Conservation (phyloP, 2,329 filamentous ascomycete species). For the Penicillium sclerotigenum region DNA sequence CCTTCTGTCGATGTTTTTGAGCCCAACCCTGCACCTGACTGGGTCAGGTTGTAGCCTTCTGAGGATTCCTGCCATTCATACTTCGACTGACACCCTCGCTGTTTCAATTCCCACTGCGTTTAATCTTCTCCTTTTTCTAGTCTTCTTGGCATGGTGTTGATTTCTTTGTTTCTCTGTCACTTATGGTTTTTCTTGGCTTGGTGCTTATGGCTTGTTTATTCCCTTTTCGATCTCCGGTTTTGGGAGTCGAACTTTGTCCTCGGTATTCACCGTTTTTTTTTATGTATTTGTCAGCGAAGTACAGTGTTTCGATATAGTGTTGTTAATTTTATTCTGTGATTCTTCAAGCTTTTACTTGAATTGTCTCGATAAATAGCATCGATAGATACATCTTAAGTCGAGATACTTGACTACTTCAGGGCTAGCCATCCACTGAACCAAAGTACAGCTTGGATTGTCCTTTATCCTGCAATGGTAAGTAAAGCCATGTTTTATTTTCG, state of each 20-base stretch:
- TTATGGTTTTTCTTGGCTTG: constrained; percentile 21
- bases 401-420: neutral
- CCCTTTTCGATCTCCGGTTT: constrained; percentile 13
- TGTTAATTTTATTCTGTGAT: constrained; percentile 16
- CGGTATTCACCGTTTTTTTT: constrained; percentile 8
- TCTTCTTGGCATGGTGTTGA: constrained; percentile 23
- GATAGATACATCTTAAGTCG: neutral
- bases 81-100: constrained; percentile 8
- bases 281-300: constrained; percentile 17
- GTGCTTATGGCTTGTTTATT: constrained; percentile 23
- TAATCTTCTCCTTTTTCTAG: constrained; percentile 19
- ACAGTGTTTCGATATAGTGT: constrained; percentile 13
- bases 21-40: constrained; percentile 8
- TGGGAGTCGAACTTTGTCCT: constrained; percentile 7
- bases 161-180: constrained; percentile 18
- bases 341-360: neutral
- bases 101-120: constrained; percentile 17
- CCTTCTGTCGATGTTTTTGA: constrained; percentile 19
- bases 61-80: constrained; percentile 8
- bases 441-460: no score
- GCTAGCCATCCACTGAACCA: neutral
- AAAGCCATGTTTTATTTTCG: no score
- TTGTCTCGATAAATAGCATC: neutral
- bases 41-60: neutral
- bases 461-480: no score